These are phyloP conservation scores for Brassica napus DNA, from an alignment of 345 rosid species.

Conservation along the genomic window Da-Ae NC_063452.1:4565501-4566000, in stretches of 20 bases:
- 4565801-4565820: constrained; percentile 27
- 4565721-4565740: constrained; percentile 24
- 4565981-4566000: neutral
- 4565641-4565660: neutral
- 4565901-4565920: neutral
- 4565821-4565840: constrained; percentile 18
- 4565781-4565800: constrained; percentile 38
- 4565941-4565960: neutral
- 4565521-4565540: constrained; percentile 4
- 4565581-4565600: constrained; percentile 6
- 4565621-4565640: neutral
- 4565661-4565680: neutral
- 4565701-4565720: constrained; percentile 4
- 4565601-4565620: no score
- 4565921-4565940: neutral
- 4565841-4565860: constrained; percentile 10
- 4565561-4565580: neutral
- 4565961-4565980: neutral
- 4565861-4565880: neutral
- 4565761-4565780: constrained; percentile 29
- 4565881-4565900: neutral
- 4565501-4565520: constrained; percentile 37
- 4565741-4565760: constrained; percentile 34
- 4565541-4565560: constrained; percentile 31
- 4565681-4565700: constrained; percentile 8